Conservation (phyloP, 345 rosid genomes). For the Salix brachista region DNA sequence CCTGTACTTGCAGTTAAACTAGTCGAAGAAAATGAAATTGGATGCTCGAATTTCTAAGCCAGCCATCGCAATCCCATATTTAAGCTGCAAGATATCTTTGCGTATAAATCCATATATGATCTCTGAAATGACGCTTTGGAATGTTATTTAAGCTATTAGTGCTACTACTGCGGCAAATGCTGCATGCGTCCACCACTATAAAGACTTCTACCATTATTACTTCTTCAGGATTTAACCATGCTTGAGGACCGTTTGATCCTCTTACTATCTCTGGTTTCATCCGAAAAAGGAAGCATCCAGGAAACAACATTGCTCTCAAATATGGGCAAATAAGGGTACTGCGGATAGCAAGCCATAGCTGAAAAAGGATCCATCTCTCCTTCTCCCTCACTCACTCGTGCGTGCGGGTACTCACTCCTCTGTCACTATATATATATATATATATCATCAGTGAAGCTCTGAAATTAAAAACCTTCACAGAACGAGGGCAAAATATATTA, state of each 20-base stretch:
- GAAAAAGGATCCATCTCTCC: slow-evolving; percentile 27
- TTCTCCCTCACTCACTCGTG: not conserved
- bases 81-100: slow-evolving; percentile 35
- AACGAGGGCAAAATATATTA: slow-evolving; percentile 10
- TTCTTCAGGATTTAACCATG: slow-evolving; percentile 26
- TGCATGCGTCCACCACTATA: slow-evolving; percentile 6
- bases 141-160: slow-evolving; percentile 26
- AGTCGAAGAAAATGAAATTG: not conserved
- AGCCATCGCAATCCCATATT: not conserved
- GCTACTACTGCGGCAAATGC: slow-evolving; percentile 34
- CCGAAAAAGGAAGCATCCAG: not conserved
- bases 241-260: slow-evolving; percentile 29
- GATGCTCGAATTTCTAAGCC: not conserved
- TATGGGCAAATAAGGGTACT: slow-evolving; percentile 20
- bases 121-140: slow-evolving; percentile 37
- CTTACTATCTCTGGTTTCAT: slow-evolving; percentile 33
- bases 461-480: slow-evolving; percentile 29
- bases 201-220: slow-evolving; percentile 5
- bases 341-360: slow-evolving; percentile 23
- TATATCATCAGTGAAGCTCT: slow-evolving; percentile 31
- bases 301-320: slow-evolving; percentile 8
- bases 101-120: slow-evolving; percentile 41
- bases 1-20: not conserved
- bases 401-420: not conserved
- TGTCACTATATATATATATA: slow-evolving; percentile 15